phyloP scores from a whole-genome alignment of 2,329 filamentous ascomycete genomes.

The Podosphaera xanthii region DNA sequence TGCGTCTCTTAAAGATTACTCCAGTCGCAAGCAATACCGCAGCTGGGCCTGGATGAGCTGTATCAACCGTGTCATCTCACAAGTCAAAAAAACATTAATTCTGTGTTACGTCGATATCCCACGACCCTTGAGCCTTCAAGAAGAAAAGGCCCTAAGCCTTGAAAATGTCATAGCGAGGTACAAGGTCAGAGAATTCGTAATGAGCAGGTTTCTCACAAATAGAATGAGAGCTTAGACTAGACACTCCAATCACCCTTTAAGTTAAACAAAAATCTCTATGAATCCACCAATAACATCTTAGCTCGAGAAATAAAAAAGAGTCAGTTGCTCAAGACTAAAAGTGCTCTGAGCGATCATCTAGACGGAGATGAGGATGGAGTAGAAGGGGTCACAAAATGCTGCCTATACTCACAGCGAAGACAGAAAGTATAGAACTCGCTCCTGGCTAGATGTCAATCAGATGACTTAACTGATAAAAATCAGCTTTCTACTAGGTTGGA shows the following conservation, averaged over 20 bases:
- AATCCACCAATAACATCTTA: neutral
- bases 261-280: neutral
- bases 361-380: too few relatives aligned
- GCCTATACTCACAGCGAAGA: too few relatives aligned
- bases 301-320: too few relatives aligned
- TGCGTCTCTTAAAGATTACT: slow-evolving; percentile 24
- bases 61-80: slow-evolving; percentile 68
- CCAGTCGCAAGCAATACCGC: slow-evolving; percentile 25
- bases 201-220: slow-evolving; percentile 47
- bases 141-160: slow-evolving; percentile 29
- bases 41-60: slow-evolving; percentile 74
- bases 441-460: too few relatives aligned
- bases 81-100: slow-evolving; percentile 76
- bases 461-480: too few relatives aligned
- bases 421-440: too few relatives aligned
- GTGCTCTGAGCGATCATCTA: too few relatives aligned
- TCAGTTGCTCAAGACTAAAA: too few relatives aligned
- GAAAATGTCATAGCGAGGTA: slow-evolving; percentile 43
- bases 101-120: slow-evolving; percentile 84
- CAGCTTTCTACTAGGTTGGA: too few relatives aligned
- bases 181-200: slow-evolving; percentile 54
- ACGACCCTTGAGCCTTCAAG: slow-evolving; percentile 29
- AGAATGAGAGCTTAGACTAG: slow-evolving; percentile 3
- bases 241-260: neutral
- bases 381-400: too few relatives aligned